Conservation (phyloP, 2,329 filamentous ascomycete genomes). For the Cordyceps javanica region DNA sequence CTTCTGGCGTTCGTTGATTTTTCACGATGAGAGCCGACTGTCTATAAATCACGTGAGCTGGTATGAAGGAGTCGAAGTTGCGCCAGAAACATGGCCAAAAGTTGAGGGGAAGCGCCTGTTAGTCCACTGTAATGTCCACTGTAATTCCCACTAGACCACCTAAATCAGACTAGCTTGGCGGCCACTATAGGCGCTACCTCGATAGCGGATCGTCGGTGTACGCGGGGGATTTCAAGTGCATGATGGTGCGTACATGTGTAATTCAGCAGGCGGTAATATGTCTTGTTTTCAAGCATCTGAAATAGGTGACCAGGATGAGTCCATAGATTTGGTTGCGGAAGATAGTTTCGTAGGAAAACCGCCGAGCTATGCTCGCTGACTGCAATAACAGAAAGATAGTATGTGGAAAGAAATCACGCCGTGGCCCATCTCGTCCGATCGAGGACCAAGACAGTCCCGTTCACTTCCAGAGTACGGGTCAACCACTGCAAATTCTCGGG, state of each 20-base stretch:
- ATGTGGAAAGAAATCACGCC: neutral
- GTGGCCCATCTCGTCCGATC: neutral
- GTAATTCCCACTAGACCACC: neutral
- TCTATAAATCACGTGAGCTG: conserved; percentile 4
- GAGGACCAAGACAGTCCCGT: conserved; percentile 1
- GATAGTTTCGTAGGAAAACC: neutral
- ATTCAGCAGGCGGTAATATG: neutral
- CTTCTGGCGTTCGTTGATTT: neutral
- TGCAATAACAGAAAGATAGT: neutral
- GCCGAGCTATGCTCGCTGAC: neutral
- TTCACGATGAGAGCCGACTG: conserved; percentile 5
- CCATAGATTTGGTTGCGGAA: neutral
- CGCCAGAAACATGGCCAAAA: neutral
- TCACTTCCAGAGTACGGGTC: neutral
- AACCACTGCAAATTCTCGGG: neutral
- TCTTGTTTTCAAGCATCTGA: neutral
- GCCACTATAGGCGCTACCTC: neutral
- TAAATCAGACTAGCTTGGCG: neutral
- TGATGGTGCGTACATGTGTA: neutral
- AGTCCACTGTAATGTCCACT: conserved; percentile 1
- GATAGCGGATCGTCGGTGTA: neutral
- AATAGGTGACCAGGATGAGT: too few species aligned
- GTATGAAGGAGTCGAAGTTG: neutral
- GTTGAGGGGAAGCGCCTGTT: neutral
- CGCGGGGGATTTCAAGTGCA: neutral